phyloP scores from a whole-genome alignment of 2,329 filamentous ascomycete genomes.

The Colletotrichum sp. region DNA sequence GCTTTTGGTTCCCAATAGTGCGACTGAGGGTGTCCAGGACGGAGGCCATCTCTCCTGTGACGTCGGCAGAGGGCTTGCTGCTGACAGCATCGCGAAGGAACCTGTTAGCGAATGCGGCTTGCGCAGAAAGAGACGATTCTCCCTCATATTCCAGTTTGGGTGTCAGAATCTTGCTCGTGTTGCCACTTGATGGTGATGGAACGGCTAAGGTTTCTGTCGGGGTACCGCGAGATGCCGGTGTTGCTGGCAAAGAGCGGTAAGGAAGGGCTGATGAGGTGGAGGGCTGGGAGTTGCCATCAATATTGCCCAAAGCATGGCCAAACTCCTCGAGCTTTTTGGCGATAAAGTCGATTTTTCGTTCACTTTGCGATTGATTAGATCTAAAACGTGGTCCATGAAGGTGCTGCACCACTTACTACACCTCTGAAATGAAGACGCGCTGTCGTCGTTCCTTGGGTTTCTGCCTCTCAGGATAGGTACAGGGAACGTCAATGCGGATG shows the following conservation, averaged over 20 bases:
- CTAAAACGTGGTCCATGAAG: rapidly evolving
- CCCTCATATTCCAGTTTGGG: constrained; percentile 23
- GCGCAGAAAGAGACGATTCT: constrained; percentile 24
- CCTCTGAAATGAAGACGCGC: constrained; percentile 2
- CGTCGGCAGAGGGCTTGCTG: constrained; percentile 14
- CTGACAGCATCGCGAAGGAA: constrained; percentile 24
- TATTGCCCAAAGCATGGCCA: background rate
- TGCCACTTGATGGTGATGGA: background rate
- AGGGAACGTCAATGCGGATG: background rate
- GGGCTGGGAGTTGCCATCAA: background rate
- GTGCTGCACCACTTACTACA: background rate
- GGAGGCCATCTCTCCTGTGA: constrained; percentile 24
- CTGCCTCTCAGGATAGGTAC: constrained; percentile 1
- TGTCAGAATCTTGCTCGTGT: background rate
- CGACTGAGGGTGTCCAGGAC: constrained; percentile 20
- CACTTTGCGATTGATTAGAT: rapidly evolving
- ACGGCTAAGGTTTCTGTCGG: background rate
- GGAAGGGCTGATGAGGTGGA: background rate
- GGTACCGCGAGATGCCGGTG: constrained; percentile 2
- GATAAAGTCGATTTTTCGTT: constrained; percentile 2
- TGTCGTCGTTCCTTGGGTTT: constrained; percentile 1
- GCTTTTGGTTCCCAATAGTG: constrained; percentile 17
- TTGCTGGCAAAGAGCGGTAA: background rate
- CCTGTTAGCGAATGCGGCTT: constrained; percentile 25
- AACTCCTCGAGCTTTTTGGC: constrained; percentile 12